phyloP scores from a whole-genome alignment of 139 green algal genomes.

The Chlorella sp. region DNA sequence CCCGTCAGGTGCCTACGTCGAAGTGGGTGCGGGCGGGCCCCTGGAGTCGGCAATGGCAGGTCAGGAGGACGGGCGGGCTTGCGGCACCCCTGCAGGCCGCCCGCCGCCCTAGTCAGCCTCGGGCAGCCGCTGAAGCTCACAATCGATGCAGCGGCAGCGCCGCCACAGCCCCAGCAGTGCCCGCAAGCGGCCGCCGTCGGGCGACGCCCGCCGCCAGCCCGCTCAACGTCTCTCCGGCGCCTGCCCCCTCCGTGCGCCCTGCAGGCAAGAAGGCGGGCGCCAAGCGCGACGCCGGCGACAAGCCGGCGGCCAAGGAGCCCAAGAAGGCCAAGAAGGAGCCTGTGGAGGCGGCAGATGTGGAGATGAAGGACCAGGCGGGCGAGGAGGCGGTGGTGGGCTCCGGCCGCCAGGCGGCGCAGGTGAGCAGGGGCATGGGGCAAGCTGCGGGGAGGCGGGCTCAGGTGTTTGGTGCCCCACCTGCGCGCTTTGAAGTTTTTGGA shows the following conservation, averaged over 20 bases:
- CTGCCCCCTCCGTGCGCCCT: background rate
- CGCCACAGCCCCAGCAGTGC: no score
- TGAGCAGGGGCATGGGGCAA: background rate
- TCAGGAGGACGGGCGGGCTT: background rate
- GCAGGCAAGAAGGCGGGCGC: slow-evolving; percentile 35
- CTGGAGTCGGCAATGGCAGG: slow-evolving; percentile 26
- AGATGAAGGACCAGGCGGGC: slow-evolving; percentile 21
- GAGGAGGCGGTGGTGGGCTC: slow-evolving; percentile 47
- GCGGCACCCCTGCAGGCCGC: no score
- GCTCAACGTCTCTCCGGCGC: background rate
- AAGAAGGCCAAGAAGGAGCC: slow-evolving; percentile 42
- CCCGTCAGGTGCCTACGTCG: slow-evolving; percentile 31
- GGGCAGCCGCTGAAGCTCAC: no score
- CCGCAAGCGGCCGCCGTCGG: background rate
- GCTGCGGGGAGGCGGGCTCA: no score
- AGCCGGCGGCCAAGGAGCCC: slow-evolving; percentile 28
- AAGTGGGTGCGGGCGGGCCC: slow-evolving; percentile 19
- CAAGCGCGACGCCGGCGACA: slow-evolving; percentile 30
- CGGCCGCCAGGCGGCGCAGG: slow-evolving; percentile 58
- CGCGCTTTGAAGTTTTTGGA: no score
- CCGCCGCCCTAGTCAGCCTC: no score
- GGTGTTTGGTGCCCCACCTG: no score
- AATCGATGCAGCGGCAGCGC: no score
- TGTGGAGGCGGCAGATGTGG: background rate
- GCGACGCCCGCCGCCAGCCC: no score